Conservation (phyloP, 2,329 filamentous ascomycete species). For the Diaporthe citriasiana region DNA sequence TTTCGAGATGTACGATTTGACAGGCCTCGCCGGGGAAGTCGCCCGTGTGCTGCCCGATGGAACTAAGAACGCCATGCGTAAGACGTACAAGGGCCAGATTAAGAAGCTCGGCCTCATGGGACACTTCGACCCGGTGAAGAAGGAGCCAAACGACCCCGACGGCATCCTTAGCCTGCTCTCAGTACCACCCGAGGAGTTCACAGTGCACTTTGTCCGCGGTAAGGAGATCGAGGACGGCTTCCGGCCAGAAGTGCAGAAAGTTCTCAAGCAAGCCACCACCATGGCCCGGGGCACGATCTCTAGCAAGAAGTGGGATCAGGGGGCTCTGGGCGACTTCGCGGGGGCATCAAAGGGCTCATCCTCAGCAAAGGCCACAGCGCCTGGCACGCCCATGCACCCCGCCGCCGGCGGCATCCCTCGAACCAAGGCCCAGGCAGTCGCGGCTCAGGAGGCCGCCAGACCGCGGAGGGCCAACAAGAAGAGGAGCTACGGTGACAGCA, state of each 20-base stretch:
- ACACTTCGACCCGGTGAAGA: conserved; percentile 72
- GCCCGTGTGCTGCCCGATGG: conserved; percentile 75
- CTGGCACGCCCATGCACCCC: conserved; percentile 64
- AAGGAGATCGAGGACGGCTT: conserved; percentile 70
- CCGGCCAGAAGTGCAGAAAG: conserved; percentile 58
- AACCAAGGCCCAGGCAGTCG: conserved; percentile 55
- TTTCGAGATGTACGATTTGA: conserved; percentile 70
- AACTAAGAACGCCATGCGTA: conserved; percentile 76
- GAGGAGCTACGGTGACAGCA: conserved; percentile 80
- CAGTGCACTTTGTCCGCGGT: conserved; percentile 66
- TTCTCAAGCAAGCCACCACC: conserved; percentile 65
- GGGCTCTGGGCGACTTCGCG: conserved; percentile 70
- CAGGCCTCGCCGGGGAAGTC: conserved; percentile 70
- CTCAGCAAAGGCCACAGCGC: conserved; percentile 64
- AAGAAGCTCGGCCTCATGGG: conserved; percentile 74
- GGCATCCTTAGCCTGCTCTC: conserved; percentile 67
- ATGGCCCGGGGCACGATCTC: conserved; percentile 71
- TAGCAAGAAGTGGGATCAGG: conserved; percentile 68
- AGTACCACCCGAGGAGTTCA: conserved; percentile 70
- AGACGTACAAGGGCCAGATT: conserved; percentile 78
- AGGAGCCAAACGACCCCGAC: conserved; percentile 64
- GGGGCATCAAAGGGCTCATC: conserved; percentile 58
- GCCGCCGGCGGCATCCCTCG: conserved; percentile 50
- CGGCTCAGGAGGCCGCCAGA: conserved; percentile 64
- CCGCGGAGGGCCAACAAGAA: conserved; percentile 79